Evolutionary conservation across 495 filamentous ascomycete genomes (phyloP).

Genomic region (Cercophora newfieldiana): DNA sequence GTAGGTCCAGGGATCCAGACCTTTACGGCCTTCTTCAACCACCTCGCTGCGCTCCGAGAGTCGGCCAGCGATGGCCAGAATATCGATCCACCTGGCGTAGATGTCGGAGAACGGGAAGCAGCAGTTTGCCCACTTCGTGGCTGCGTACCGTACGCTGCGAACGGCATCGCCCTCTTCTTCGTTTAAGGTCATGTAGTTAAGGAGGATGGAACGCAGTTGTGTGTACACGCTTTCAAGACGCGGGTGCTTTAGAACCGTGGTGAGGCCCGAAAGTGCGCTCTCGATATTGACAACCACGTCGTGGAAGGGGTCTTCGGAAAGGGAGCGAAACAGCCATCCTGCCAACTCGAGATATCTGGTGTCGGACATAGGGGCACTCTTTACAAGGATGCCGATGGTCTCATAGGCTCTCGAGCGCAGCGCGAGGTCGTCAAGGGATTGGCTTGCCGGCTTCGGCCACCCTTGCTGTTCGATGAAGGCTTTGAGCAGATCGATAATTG

Average conservation of each 20-base stretch:
- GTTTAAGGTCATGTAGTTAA: slow-evolving; percentile 65
- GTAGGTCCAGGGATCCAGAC: slow-evolving; percentile 62
- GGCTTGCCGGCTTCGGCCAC: slow-evolving; percentile 67
- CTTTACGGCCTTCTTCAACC: slow-evolving; percentile 85
- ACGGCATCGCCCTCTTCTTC: slow-evolving; percentile 50
- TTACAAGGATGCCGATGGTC: slow-evolving; percentile 77
- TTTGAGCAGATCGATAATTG: slow-evolving; percentile 68
- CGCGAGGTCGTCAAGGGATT: slow-evolving; percentile 59
- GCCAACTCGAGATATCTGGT: slow-evolving; percentile 59
- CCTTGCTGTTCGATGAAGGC: slow-evolving; percentile 78
- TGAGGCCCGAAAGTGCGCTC: slow-evolving; percentile 77
- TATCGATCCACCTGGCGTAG: slow-evolving; percentile 80
- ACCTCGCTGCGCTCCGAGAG: slow-evolving; percentile 73
- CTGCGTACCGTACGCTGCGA: slow-evolving; percentile 73
- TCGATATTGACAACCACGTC: slow-evolving; percentile 84
- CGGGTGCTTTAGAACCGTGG: slow-evolving; percentile 50
- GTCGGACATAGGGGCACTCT: slow-evolving; percentile 50
- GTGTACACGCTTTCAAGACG: slow-evolving; percentile 34
- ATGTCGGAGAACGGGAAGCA: slow-evolving; percentile 79
- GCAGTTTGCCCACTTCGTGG: slow-evolving; percentile 88
- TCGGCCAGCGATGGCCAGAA: slow-evolving; percentile 70
- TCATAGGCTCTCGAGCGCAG: slow-evolving; percentile 79
- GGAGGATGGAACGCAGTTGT: slow-evolving; percentile 52
- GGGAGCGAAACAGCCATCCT: slow-evolving; percentile 75
- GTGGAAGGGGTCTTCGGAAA: slow-evolving; percentile 76